Base-by-base conservation (phyloP, 2,329 filamentous ascomycete species). In the Xylariaceae sp. region DNA sequence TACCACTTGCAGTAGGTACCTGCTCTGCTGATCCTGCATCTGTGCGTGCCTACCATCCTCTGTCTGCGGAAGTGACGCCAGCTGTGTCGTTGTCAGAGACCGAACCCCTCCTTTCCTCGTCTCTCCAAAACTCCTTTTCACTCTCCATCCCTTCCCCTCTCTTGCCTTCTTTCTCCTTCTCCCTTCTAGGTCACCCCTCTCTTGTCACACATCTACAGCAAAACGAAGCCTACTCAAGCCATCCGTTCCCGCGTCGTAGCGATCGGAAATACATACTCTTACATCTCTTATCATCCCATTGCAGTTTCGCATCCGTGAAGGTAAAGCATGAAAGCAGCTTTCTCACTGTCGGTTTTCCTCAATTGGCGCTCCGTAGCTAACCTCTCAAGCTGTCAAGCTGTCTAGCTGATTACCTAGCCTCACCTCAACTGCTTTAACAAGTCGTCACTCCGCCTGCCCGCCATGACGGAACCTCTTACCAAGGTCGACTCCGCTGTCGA, bases 401-500 rank as follows among this genome's bases (percentile, higher is more conserved):
- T 28, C 22, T 7, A 28, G 22, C 22, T 28, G 22, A 28, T 28
- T 44, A 33, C 17, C 19, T 38, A 14, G 11, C 31, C 38, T 14
- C 34, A 28, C 16, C 18, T 34, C 38, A 17, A 52, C 22, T 5
- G 22, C 13, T 19, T 28, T 6, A 41, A 19, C 16, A 18, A 50
- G 56, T 39, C 18, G 56, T 16, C 33, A 45, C 43, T 16, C n/a
- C n/a, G 51, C 14, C 49, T 51, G 57, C 57, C 48, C 59, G 60
- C 39, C 59, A 66, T 66, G 63, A 67, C 75, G 58, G 75, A 76
- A 71, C 82, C 87, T 66, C 83, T 96, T 70, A 81, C 82, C 74
- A 96, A 95, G 79, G 85, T 96, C 77, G 92, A 97, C 75, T 96
- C 92, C 55, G 90, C 90, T 77, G 84, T 95, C 68, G 86, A 90